Evolutionary conservation across 2,329 filamentous ascomycete genomes (phyloP), one percentile per base, ranked within the genome.

Genomic region (Penicillium sp.): DNA sequence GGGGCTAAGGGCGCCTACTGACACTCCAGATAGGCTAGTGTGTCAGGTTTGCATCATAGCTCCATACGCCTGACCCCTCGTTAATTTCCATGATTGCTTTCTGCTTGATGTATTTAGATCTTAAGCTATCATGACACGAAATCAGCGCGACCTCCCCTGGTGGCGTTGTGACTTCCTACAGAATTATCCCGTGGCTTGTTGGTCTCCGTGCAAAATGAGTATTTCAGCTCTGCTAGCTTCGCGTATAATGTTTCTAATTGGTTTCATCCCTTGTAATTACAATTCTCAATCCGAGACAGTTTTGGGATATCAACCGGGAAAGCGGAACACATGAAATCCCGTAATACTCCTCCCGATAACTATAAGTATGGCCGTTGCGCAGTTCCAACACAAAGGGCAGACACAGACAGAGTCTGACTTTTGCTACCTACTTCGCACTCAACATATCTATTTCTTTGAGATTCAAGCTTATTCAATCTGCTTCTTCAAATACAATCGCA

Each of bases 1-100:
- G 4, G n/a, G 23, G 54, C 54, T 38, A 45, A 50, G 54, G 54
- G 54, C 54, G 54, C 54, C 47, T 51, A 41, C 23, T 15, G 38
- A 51, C 38, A 56, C 23, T 23, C 10, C 5, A 13, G 38, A 29
- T 8, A 17, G n/a, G 47, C 31, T n/a, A 29, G 29, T 25, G 50
- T 35, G 29, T 43, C 38, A 43, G n/a, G 1, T 25, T 38, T 27
- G 15, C 13, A 38, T 38, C 12, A 25, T 8, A 25, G 23, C 3
- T 17, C 9, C 29, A 25, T 45, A 13, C 23, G 4, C 35, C 37
- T 35, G 40, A 37, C 27, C 29, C 29, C 21, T 31, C 13, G 38
- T 23, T 23, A 19, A 10, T 5, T 42, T 49, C 17, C 4, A 1
- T n/a, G 10, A 13, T 37, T 29, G 0, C 2, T 0, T 31, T 50